These are phyloP conservation scores for Fusarium sarcochroum DNA, from an alignment of 2,329 filamentous ascomycete species.

Conservation along the genomic window DNA sequence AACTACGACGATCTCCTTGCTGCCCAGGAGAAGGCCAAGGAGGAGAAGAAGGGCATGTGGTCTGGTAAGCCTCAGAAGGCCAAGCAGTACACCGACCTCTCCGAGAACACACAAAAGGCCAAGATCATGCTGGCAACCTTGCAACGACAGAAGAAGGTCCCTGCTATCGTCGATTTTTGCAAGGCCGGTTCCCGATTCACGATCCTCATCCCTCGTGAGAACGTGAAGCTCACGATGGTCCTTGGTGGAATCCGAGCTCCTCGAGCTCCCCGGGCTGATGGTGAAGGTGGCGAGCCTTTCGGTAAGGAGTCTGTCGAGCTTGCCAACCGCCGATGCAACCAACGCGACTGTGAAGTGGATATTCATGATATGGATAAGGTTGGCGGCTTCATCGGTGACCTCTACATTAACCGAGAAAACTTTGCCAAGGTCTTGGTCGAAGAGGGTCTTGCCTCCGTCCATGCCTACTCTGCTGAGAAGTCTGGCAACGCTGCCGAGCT, in stretches of 20 bases:
- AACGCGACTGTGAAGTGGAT: constrained; percentile 96
- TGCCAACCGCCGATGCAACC: constrained; percentile 88
- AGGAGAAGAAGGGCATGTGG: constrained; percentile 95
- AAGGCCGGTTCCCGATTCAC: constrained; percentile 97
- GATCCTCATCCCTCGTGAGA: constrained; percentile 90
- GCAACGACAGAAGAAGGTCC: constrained; percentile 91
- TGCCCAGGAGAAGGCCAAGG: constrained; percentile 86
- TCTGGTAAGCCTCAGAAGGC: constrained; percentile 87
- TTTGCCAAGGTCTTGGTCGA: constrained; percentile 94
- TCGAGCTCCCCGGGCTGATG: constrained; percentile 81
- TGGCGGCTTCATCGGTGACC: constrained; percentile 94
- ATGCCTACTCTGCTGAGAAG: constrained; percentile 96
- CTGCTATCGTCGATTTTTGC: constrained; percentile 95
- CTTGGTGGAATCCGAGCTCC: constrained; percentile 93
- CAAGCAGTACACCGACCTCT: constrained; percentile 89
- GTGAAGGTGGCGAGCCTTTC: constrained; percentile 89
- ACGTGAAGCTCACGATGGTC: constrained; percentile 94
- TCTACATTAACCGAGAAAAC: constrained; percentile 95
- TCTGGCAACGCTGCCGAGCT: constrained; percentile 90
- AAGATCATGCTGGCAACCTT: constrained; percentile 92
- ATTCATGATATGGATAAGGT: constrained; percentile 96
- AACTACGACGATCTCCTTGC: constrained; percentile 92
- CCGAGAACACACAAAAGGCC: constrained; percentile 92
- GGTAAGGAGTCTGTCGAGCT: constrained; percentile 95
- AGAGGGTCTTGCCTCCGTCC: constrained; percentile 92